Evolutionary conservation across 1,284 basidiomycete genomes (phyloP).

Genomic region (Ustilago cynodontis): DNA sequence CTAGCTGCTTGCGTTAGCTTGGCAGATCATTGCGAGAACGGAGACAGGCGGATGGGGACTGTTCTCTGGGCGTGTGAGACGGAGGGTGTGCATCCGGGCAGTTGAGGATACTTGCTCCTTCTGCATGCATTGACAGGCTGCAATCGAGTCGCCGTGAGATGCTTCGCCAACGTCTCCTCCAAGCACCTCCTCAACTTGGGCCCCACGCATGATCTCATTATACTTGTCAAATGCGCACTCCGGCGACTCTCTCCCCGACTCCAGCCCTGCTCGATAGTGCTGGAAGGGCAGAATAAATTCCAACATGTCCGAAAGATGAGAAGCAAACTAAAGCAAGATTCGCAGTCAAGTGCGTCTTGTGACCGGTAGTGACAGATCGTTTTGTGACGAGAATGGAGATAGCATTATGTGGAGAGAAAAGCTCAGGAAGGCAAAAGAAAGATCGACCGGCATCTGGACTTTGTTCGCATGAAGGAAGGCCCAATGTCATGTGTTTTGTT

Average conservation of each 20-base stretch:
- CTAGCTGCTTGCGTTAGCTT: not conserved
- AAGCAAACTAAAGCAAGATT: not conserved
- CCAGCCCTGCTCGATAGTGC: no score
- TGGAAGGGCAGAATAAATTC: no score
- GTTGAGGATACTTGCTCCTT: not conserved
- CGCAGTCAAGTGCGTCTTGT: not conserved
- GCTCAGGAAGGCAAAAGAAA: not conserved
- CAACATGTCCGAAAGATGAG: no score
- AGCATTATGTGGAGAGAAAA: not conserved
- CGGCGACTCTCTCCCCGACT: no score
- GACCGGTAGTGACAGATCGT: not conserved
- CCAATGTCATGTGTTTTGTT: slow-evolving; percentile 48
- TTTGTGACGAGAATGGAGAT: not conserved
- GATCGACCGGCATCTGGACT: slow-evolving; percentile 21
- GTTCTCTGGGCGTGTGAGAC: not conserved
- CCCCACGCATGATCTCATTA: slow-evolving; percentile 12
- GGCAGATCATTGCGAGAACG: not conserved
- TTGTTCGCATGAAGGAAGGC: slow-evolving; percentile 19
- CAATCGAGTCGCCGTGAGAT: slow-evolving; percentile 49
- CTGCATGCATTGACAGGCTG: slow-evolving; percentile 19
- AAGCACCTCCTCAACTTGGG: slow-evolving; percentile 2
- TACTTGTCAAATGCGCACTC: not conserved
- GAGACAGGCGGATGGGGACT: slow-evolving; percentile 14
- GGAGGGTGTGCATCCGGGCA: slow-evolving; percentile 10
- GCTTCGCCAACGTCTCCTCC: slow-evolving; percentile 29